Evolutionary conservation across 2,329 filamentous ascomycete species (phyloP), one percentile per base, ranked within the genome.

Genomic region (Botrytis porri): DNA sequence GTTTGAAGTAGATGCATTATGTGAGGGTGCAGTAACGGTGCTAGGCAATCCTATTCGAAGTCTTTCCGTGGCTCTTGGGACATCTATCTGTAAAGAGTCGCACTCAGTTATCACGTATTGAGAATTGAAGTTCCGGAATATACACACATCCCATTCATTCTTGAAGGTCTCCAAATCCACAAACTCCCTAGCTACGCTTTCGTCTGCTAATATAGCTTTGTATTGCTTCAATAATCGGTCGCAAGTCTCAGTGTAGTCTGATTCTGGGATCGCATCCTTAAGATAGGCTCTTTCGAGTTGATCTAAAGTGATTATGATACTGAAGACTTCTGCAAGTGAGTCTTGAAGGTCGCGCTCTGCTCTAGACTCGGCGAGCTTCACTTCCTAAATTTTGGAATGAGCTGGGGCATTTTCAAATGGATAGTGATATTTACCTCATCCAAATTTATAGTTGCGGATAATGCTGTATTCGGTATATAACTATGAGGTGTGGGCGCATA

Each of bases 201-300:
- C 95, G 81, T 98, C 94, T 43, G 93, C 91, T 43, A 99, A 84
- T 75, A 97, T 94, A 73, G 94, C 97, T 82, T 95, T 97, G 86
- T 99, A 99, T 84, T 99, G 96, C 83, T 97, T 97, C 78, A 99
- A 83, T 74, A 97, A 88, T 57, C 96, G 90, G 80, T 95, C 93
- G 85, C 97, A 99, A 77, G 96, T 97, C 81, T 98, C 96, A 1
- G 95, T 97, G 82, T 99, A 99, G 79, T 98, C 95, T 70, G 88
- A 87, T 83, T 98, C 96, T 9, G 92, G 89, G 69, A 99, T 92
- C 35, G 94, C 95, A 85, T 99, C 96, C 80, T 97, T 97, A 57
- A 99, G 88, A 80, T 97, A 99, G 0, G 95, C 97, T 82, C 97
- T 97, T 80, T 99, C 96, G 2, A 99, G 88, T 76, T 97, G 94